phyloP scores from a whole-genome alignment of 2,329 filamentous ascomycete genomes.

The Fusarium clavum region DNA sequence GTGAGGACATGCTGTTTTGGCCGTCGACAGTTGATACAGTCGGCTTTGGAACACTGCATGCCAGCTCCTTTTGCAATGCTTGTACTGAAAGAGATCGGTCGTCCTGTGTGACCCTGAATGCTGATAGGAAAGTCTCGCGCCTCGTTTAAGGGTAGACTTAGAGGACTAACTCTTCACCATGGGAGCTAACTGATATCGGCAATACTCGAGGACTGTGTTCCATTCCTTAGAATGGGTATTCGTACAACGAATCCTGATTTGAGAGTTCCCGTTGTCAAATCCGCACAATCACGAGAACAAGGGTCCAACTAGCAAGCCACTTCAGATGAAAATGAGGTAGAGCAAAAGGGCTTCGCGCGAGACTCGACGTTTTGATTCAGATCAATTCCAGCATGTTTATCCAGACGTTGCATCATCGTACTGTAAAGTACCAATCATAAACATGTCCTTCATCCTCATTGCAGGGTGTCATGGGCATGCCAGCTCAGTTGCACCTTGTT shows the following conservation, averaged over 20 bases:
- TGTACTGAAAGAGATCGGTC: not conserved
- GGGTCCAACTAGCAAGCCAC: constrained; percentile 3
- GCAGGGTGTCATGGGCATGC: constrained; percentile 11
- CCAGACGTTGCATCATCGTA: not conserved
- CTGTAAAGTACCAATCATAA: not conserved
- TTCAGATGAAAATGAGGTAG: not conserved
- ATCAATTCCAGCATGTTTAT: not conserved
- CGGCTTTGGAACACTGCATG: not conserved
- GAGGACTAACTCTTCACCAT: not conserved
- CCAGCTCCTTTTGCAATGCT: not conserved
- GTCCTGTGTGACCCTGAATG: not conserved
- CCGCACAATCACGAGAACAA: not conserved
- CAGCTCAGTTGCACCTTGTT: constrained; percentile 30
- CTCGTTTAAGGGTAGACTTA: not conserved
- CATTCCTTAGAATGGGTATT: constrained; percentile 14
- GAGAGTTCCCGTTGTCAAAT: constrained; percentile 11
- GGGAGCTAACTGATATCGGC: constrained; percentile 4
- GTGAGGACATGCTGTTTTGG: not conserved
- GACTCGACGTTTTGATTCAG: not conserved
- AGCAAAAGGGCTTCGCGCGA: too few relatives aligned
- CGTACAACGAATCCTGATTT: not conserved
- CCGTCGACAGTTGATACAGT: constrained; percentile 23
- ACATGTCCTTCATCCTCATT: not conserved
- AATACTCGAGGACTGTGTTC: not conserved
- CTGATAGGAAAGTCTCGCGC: not conserved